These are phyloP conservation scores for Leersia perrieri DNA, from an alignment of 176 grass and related monocot genomes.

Conservation along the genomic window DNA sequence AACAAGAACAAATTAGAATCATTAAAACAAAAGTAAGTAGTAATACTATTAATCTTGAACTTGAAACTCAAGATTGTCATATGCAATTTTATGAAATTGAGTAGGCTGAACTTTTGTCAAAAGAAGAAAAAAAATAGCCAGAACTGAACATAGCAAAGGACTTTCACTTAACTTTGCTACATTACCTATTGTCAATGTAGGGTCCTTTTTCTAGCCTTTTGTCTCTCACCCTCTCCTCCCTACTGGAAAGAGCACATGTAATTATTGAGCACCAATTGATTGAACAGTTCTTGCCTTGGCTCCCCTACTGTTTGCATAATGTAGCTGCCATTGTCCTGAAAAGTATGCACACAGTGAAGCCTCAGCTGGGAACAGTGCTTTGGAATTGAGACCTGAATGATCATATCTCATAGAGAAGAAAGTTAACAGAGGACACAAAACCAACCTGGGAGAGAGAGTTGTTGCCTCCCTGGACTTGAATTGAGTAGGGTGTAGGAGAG, in stretches of 20 bases:
- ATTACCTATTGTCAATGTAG: slow-evolving; percentile 45
- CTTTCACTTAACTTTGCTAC: slow-evolving; percentile 19
- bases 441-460: slow-evolving; percentile 53
- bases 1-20: neutral
- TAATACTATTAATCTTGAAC: too few species aligned
- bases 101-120: too few species aligned
- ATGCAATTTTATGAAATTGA: neutral
- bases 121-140: too few species aligned
- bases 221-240: slow-evolving; percentile 27
- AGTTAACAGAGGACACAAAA: neutral
- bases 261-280: slow-evolving; percentile 60
- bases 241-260: slow-evolving; percentile 82
- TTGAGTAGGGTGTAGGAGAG: slow-evolving; percentile 37
- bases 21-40: neutral
- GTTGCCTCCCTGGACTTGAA: slow-evolving; percentile 39
- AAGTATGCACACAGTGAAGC: slow-evolving; percentile 26
- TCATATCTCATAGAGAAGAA: neutral
- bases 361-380: slow-evolving; percentile 19
- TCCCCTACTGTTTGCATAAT: slow-evolving; percentile 55
- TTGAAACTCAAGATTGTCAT: too few species aligned
- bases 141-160: neutral
- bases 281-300: slow-evolving; percentile 62
- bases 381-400: slow-evolving; percentile 35
- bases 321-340: slow-evolving; percentile 60
- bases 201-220: neutral